Evolutionary conservation across 805 yeast species (phyloP), one percentile per base, ranked within the genome.

Genomic region (Ogataea henricii): DNA sequence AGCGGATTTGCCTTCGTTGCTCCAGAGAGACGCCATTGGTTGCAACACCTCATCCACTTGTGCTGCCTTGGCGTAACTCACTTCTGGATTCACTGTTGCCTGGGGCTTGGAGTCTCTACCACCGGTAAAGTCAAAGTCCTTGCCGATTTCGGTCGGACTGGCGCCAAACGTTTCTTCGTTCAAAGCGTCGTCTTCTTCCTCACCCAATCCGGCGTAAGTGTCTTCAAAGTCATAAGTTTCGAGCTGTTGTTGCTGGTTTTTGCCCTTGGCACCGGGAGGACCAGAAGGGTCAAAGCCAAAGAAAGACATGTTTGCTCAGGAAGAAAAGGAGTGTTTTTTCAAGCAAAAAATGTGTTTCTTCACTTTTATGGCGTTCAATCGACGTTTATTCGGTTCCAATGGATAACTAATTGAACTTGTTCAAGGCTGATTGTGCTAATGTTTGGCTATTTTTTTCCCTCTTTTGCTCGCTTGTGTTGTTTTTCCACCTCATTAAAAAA

Each of bases 101-200:
- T 66, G 65, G 47, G 49, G 63, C 37, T 43, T 51, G 51, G 49
- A 33, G 12, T 29, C 29, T 29, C 34, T 40, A 20, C 64, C 68
- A 33, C 71, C 70, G 4, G 83, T 82, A 64, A 87, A 87, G 61
- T 80, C 79, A 58, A 84, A 87, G 57, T 86, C 88, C 54, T 78
- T 76, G 45, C 82, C 73, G n/a, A 66, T 54, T 6, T 63, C 57
- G 1, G 71, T 65, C 23, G 72, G 73, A 39, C 70, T 73, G 34
- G 67, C 71, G 22, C 94, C 95, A 67, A 88, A 88, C 0, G 95
- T 88, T 61, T 84, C 90, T 53, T 82, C 87, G 62, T 88, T 87
- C 56, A 85, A 74, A 32, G 86, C 94, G 62, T 89, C 96, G 40
- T 85, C 91, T 26, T 79, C 85, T 48, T 82, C 87, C n/a, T 82